These are phyloP conservation scores for Graphilbum ipis-grandicollis DNA, from an alignment of 2,329 filamentous ascomycete genomes.

Conservation along the genomic window DNA sequence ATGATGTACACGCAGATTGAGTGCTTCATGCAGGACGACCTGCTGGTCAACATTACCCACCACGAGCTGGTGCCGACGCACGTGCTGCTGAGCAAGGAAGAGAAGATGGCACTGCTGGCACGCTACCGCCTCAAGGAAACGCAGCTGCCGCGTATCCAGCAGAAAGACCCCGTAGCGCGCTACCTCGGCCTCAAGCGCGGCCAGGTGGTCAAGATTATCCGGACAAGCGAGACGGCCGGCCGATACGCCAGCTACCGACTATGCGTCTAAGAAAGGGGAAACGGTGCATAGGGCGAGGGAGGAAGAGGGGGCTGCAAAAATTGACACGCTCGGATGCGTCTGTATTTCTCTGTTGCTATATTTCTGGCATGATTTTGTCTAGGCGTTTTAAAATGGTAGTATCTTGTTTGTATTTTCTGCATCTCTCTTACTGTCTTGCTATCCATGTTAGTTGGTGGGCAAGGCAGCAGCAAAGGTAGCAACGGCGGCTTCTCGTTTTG, in stretches of 20 bases:
- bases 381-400: too few relatives aligned
- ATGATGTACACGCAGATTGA: conserved; percentile 68
- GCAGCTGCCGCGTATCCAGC: conserved; percentile 81
- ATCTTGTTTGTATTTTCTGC: too few relatives aligned
- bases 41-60: conserved; percentile 94
- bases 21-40: conserved; percentile 87
- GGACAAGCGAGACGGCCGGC: conserved; percentile 86
- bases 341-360: too few relatives aligned
- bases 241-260: conserved; percentile 87
- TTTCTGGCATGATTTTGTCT: too few relatives aligned
- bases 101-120: conserved; percentile 72
- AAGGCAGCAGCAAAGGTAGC: too few relatives aligned
- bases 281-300: neutral
- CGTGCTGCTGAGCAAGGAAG: conserved; percentile 72
- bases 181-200: conserved; percentile 83
- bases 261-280: conserved; percentile 33
- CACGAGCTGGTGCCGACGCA: conserved; percentile 95
- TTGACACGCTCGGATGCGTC: too few relatives aligned
- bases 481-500: too few relatives aligned
- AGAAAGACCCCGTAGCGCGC: conserved; percentile 79
- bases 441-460: too few relatives aligned
- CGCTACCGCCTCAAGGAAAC: conserved; percentile 95
- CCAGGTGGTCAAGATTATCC: conserved; percentile 96
- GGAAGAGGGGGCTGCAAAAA: too few relatives aligned
- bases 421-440: too few relatives aligned